These are phyloP conservation scores for Linnemannia zychae DNA, from an alignment of 192 early-diverging fungal species.

Conservation along the genomic window DNA sequence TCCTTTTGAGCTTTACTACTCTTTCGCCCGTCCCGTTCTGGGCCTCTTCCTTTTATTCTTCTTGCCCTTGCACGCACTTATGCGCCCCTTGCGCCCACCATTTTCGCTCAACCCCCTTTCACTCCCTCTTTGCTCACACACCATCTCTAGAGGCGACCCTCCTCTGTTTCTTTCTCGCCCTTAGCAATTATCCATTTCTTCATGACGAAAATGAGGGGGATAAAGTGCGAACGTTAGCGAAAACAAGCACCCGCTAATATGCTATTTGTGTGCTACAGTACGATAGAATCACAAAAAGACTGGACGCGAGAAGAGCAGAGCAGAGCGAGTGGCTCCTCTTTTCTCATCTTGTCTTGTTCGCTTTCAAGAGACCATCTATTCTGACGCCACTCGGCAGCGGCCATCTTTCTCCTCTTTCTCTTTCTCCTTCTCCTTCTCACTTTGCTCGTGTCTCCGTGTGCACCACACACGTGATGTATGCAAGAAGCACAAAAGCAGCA, in stretches of 20 bases:
- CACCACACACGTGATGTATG: not conserved
- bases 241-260: not conserved
- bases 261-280: not conserved
- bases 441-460: not conserved
- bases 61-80: not conserved
- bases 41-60: not conserved
- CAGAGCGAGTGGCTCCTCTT: not conserved
- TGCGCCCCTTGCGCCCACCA: not conserved
- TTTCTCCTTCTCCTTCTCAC: not conserved
- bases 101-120: conserved; percentile 4
- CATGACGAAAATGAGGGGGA: not conserved
- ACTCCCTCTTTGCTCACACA: not conserved
- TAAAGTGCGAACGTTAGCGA: not conserved
- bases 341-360: not conserved
- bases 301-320: too few species aligned
- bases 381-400: not conserved
- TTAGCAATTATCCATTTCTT: not conserved
- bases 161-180: not conserved
- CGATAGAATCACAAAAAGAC: too few species aligned
- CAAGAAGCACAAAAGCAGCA: not conserved
- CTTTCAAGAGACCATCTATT: not conserved
- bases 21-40: not conserved
- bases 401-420: not conserved
- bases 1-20: not conserved
- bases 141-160: not conserved